Base-by-base conservation (phyloP, 176 grass and related monocot genomes). In the Oropetium thomaeum region DNA sequence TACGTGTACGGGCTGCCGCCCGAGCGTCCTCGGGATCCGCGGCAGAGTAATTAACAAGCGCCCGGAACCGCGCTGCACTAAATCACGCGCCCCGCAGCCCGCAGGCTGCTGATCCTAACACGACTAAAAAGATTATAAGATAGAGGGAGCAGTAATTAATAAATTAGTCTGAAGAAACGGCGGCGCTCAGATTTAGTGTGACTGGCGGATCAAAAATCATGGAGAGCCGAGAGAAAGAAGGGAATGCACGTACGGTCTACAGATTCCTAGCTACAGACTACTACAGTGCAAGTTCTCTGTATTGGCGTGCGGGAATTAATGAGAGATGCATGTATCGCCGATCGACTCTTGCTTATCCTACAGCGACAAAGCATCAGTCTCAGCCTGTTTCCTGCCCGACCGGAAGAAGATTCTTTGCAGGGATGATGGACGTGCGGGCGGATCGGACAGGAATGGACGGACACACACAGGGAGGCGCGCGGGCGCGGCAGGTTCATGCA, bases 401-500 rank as follows among this genome's bases (percentile, higher is more conserved):
- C 22, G 48, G 40, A 65, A 65, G 39, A 77, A 65, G 66, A 82
- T 77, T 82, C 58, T 39, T 26, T 29, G 44, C 57, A 7, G 67
- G 80, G 84, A 25, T n/a, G n/a, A n/a, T n/a, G n/a, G n/a, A n/a
- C n/a, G n/a, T n/a, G n/a, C n/a, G n/a, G n/a, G n/a, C 45, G 78
- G 77, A 67, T n/a, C 44, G 40, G 45, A 20, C 45, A 40, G 70
- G 23, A 16, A 5, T 39, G 25, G n/a, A n/a, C n/a, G n/a, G n/a
- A n/a, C n/a, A n/a, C n/a, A n/a, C n/a, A n/a, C n/a, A n/a, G n/a
- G n/a, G n/a, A n/a, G n/a, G 48, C 52, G 41, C 7, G 58, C 64
- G 58, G 26, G 45, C 52, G 32, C 67, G 67, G 68, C 75, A 83
- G 70, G 86, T 88, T 84, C 81, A 84, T 86, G 83, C 44, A 85